Percentiles rank a stretch among this genome's conserved stretches.
Conservation (phyloP, 2,329 filamentous ascomycete genomes). For the Sclerotinia borealis region DNA sequence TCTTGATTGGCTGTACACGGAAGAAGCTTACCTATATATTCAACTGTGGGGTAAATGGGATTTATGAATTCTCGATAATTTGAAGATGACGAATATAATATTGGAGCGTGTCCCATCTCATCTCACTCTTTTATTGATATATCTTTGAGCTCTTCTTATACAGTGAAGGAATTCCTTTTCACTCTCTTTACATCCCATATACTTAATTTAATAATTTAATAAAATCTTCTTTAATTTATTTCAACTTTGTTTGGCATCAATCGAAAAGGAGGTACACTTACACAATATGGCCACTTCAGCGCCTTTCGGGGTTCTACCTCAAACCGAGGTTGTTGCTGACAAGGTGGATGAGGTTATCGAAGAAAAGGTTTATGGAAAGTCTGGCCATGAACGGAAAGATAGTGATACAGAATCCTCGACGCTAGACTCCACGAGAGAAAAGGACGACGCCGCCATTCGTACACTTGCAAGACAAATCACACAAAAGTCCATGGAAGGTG, state of each 20-base stretch:
- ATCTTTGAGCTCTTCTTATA: neutral
- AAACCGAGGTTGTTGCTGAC: constrained; percentile 10
- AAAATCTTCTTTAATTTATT: neutral
- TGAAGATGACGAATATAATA: neutral
- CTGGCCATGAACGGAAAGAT: neutral
- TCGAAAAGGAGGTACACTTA: neutral
- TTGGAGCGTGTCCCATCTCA: neutral
- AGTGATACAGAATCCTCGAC: constrained; percentile 8
- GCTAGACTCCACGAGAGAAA: neutral
- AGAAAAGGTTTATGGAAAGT: neutral
- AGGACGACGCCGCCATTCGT: constrained; percentile 1
- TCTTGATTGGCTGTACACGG: neutral
- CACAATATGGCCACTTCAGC: constrained; percentile 16
- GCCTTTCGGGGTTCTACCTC: constrained; percentile 14
- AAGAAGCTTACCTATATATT: neutral
- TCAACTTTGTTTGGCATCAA: neutral
- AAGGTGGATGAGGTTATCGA: constrained; percentile 6
- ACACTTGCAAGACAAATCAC: constrained; percentile 9
- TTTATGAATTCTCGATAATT: neutral
- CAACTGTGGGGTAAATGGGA: neutral
- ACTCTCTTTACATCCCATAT: neutral
- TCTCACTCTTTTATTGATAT: neutral
- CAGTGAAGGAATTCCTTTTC: neutral
- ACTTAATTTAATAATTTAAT: neutral
- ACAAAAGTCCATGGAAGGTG: neutral